Evolutionary conservation across 2,329 filamentous ascomycete genomes (phyloP).

Genomic region (Daldinia sp.): DNA sequence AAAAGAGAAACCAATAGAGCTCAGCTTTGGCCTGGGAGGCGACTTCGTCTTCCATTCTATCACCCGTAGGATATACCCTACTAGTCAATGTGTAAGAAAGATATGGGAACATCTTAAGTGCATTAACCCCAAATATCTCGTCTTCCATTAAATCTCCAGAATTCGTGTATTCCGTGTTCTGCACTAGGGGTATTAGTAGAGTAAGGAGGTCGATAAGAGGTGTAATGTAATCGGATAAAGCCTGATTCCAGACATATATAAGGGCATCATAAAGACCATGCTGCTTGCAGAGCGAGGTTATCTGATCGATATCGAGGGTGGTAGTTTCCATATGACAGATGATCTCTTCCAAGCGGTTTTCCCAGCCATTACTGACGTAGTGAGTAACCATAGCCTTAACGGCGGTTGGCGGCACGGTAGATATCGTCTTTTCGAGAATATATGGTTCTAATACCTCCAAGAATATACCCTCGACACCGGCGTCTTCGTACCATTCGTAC

Average conservation of each 20-base stretch:
- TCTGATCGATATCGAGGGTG: constrained; percentile 93
- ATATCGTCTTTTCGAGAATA: constrained; percentile 82
- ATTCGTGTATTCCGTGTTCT: constrained; percentile 64
- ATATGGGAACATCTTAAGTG: constrained; percentile 93
- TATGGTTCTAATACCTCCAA: constrained; percentile 90
- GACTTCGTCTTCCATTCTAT: constrained; percentile 76
- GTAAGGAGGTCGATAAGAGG: constrained; percentile 85
- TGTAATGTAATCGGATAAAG: constrained; percentile 88
- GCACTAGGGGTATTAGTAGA: constrained; percentile 72
- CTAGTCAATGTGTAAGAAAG: constrained; percentile 92
- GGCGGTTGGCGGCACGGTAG: constrained; percentile 80
- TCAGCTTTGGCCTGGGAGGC: constrained; percentile 84
- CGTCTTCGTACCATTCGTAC: constrained; percentile 90
- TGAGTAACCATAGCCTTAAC: constrained; percentile 88
- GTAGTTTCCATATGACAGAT: constrained; percentile 91
- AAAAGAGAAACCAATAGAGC: constrained; percentile 94
- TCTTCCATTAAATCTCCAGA: constrained; percentile 68
- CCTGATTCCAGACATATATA: constrained; percentile 97
- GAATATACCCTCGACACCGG: constrained; percentile 78
- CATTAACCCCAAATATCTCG: constrained; percentile 75
- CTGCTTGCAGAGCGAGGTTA: constrained; percentile 90
- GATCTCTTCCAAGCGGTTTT: constrained; percentile 88
- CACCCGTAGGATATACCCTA: constrained; percentile 89
- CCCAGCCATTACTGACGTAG: constrained; percentile 80
- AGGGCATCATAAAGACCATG: constrained; percentile 94